A percentile compares a stretch with the other conserved stretches of the same genome.
phyloP scores from a whole-genome alignment of 208 protist genomes.

The Leishmania braziliensis region DNA sequence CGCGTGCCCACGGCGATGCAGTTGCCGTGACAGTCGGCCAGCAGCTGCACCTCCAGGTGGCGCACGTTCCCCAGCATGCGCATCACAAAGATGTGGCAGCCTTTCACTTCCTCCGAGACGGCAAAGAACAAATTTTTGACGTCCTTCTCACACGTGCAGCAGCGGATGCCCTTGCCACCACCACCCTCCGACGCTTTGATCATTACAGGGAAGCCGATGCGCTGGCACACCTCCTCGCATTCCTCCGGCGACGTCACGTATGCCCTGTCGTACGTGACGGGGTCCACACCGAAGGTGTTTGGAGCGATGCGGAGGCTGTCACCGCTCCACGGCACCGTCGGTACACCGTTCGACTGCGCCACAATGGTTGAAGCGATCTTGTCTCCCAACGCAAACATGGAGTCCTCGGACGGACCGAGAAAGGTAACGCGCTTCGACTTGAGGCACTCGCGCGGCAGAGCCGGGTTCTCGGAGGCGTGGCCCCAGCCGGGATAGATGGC shows the following conservation, averaged over 20 bases:
- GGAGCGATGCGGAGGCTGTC: conserved; percentile 63
- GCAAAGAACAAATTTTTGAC: conserved; percentile 87
- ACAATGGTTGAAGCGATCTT: conserved; percentile 98
- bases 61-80: conserved; percentile 91
- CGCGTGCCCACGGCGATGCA: conserved; percentile 94
- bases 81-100: conserved; percentile 98
- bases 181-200: conserved; percentile 99
- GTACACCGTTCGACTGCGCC: conserved; percentile 95
- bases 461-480: conserved; percentile 98
- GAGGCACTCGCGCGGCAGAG: conserved; percentile 88
- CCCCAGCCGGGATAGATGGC: conserved; percentile 99
- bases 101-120: conserved; percentile 95
- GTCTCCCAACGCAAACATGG: conserved; percentile 96
- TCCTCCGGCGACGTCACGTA: conserved; percentile 93
- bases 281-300: conserved; percentile 72
- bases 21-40: conserved; percentile 95
- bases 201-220: conserved; percentile 98
- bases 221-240: conserved; percentile 78
- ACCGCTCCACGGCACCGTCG: conserved; percentile 94
- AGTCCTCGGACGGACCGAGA: conserved; percentile 76
- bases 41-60: conserved; percentile 97
- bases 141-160: conserved; percentile 79
- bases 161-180: conserved; percentile 98
- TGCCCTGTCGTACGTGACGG: conserved; percentile 85
- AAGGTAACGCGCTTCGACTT: conserved; percentile 70